Conservation (phyloP, 164 flowering plant genomes). For the Protea cynaroides region DNA sequence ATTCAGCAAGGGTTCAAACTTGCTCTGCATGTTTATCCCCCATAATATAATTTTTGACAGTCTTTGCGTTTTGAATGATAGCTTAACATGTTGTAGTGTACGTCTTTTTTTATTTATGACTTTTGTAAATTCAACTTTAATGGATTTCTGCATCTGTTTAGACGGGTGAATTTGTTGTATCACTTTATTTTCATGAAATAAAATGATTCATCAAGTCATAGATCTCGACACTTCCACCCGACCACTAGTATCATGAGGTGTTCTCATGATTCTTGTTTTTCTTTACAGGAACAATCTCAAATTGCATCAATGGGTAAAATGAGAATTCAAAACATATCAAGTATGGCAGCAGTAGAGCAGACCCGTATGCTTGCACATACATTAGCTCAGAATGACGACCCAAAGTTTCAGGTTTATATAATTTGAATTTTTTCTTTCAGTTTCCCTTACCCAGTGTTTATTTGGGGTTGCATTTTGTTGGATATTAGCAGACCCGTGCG, state of each 20-base stretch:
- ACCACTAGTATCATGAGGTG: no score
- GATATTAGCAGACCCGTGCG: no score
- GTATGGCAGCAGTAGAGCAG: conserved; percentile 82
- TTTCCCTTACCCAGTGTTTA: background rate
- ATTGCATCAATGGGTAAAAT: conserved; percentile 42
- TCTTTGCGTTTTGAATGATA: no score
- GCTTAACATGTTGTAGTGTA: no score
- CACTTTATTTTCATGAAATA: background rate
- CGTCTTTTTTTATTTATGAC: no score
- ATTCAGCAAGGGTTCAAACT: no score
- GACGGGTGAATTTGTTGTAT: background rate
- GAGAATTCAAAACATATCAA: conserved; percentile 44
- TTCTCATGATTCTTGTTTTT: conserved; percentile 4
- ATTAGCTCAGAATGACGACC: conserved; percentile 80
- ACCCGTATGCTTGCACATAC: conserved; percentile 94
- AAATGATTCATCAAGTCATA: background rate
- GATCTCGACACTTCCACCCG: no score
- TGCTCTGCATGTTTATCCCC: no score
- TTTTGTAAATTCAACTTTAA: no score
- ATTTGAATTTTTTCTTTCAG: background rate
- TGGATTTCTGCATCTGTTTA: no score
- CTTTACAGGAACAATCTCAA: conserved; percentile 62
- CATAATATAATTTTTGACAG: no score
- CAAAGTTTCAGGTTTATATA: conserved; percentile 80
- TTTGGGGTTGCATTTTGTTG: no score